Base-by-base conservation (phyloP, 2,329 filamentous ascomycete genomes). In the Monilinia aucupariae region DNA sequence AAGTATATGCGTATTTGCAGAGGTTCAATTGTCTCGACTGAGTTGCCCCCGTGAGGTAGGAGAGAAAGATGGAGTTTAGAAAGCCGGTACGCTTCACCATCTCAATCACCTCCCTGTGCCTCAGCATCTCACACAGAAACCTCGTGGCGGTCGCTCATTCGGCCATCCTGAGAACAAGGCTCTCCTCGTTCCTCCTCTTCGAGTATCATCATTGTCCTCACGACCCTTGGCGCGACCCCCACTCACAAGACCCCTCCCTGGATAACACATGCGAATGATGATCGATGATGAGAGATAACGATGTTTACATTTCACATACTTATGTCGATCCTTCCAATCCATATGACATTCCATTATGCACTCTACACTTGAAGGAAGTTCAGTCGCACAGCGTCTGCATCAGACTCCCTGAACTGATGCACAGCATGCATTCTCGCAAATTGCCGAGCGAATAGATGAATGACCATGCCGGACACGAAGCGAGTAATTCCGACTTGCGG, bases 401-500 rank as follows among this genome's bases (percentile, higher is more conserved):
- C 22, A 4, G 4, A 25, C 7, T 39, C 1, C 13, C 15, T 15
- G 37, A 15, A 39, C 15, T 39, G 37, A 39, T 39, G 37, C 37
- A 39, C n/a, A 41, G 47, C 41, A 10, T 13, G 6, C 30, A 34
- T 47, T 30, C 15, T 2, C 9, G 39, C 20, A 45, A 17, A 43
- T 55, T 1, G 32, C 20, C 30, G 30, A 25, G 41, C 54, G 54
- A 58, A 58, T 58, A 34, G 41, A 47, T 20, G 41, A 58, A 47
- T 47, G 30, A 47, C n/a, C 37, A 39, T 39, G 27, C n/a, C 27
- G 34, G 41, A 27, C 41, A 47, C 41, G 22, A 32, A 47, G n/a
- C 7, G 17, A 22, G 30, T 56, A 58, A 58, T 47, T n/a, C 54
- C 54, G 30, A 58, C 27, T 34, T 58, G 32, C 41, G 54, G 54